phyloP scores from a whole-genome alignment of 148 eudicot genomes.

The Camellia granthamiana region DNA sequence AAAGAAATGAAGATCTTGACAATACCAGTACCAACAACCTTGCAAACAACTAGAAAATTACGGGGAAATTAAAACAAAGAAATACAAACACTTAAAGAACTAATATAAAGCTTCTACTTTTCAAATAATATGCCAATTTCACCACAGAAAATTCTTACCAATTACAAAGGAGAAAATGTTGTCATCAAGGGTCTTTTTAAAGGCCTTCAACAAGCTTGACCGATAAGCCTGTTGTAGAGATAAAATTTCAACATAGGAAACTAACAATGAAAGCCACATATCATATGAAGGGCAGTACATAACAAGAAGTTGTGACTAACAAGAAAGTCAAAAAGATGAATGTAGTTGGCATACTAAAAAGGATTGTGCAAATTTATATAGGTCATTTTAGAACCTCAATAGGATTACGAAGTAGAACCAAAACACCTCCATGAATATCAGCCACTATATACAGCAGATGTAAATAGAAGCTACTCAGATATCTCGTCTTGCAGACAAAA shows the following conservation, averaged over 20 bases:
- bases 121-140: neutral
- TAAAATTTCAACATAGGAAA: slow-evolving; percentile 16
- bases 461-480: too few relatives aligned
- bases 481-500: too few relatives aligned
- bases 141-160: slow-evolving; percentile 59
- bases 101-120: slow-evolving; percentile 12
- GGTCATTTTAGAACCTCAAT: too few relatives aligned
- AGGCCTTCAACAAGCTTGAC: slow-evolving; percentile 97
- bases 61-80: neutral
- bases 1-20: slow-evolving; percentile 1
- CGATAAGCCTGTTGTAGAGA: slow-evolving; percentile 75
- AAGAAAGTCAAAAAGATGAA: too few relatives aligned
- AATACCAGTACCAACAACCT: slow-evolving; percentile 10
- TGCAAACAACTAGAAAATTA: slow-evolving; percentile 2
- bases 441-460: too few relatives aligned
- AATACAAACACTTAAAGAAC: slow-evolving; percentile 3
- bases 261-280: neutral
- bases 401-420: too few relatives aligned
- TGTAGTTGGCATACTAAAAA: too few relatives aligned
- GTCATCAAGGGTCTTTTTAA: slow-evolving; percentile 97
- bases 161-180: slow-evolving; percentile 85
- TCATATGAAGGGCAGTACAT: too few relatives aligned
- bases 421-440: neutral
- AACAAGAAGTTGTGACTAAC: neutral
- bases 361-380: too few relatives aligned